phyloP scores from a whole-genome alignment of 192 early-diverging fungal genomes.

The Coemansia sp. region DNA sequence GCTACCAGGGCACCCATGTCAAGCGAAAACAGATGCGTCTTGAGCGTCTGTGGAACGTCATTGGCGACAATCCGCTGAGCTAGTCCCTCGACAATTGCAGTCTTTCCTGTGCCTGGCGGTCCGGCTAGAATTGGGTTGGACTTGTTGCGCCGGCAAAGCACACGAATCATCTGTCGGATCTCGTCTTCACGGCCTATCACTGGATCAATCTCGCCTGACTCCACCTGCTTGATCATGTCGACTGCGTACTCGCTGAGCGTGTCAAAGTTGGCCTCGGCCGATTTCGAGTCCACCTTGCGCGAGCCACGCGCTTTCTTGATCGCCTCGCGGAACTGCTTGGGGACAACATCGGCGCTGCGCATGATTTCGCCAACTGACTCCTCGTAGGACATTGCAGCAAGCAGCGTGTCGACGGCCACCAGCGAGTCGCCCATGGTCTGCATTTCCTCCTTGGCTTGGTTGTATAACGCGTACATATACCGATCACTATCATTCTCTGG shows the following conservation, averaged over 20 bases:
- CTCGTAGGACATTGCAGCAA: slow-evolving; percentile 77
- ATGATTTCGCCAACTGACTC: slow-evolving; percentile 60
- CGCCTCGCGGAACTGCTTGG: slow-evolving; percentile 70
- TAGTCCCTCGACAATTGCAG: slow-evolving; percentile 86
- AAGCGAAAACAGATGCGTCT: slow-evolving; percentile 79
- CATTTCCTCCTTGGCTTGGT: slow-evolving; percentile 75
- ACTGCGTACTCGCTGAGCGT: slow-evolving; percentile 92
- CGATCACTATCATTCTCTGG: slow-evolving; percentile 64
- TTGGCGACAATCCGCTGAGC: slow-evolving; percentile 90
- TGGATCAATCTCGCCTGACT: slow-evolving; percentile 91
- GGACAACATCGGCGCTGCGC: slow-evolving; percentile 64
- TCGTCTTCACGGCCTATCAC: slow-evolving; percentile 97
- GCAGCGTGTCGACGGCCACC: slow-evolving; percentile 84
- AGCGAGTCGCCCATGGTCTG: slow-evolving; percentile 87
- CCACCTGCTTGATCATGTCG: slow-evolving; percentile 79
- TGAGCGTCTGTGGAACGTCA: slow-evolving; percentile 87
- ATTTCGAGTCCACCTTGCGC: slow-evolving; percentile 76
- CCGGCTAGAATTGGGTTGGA: slow-evolving; percentile 90
- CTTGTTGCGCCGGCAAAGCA: slow-evolving; percentile 84
- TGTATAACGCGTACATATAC: slow-evolving; percentile 59
- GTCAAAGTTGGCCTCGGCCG: slow-evolving; percentile 86
- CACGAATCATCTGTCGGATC: slow-evolving; percentile 92
- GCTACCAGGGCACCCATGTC: slow-evolving; percentile 95
- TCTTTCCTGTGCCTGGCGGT: slow-evolving; percentile 75
- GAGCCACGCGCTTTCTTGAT: slow-evolving; percentile 76